These are phyloP conservation scores for Phytophthora ohioensis DNA, from an alignment of 352 stramenopile genomes.

Conservation along the genomic window DNA sequence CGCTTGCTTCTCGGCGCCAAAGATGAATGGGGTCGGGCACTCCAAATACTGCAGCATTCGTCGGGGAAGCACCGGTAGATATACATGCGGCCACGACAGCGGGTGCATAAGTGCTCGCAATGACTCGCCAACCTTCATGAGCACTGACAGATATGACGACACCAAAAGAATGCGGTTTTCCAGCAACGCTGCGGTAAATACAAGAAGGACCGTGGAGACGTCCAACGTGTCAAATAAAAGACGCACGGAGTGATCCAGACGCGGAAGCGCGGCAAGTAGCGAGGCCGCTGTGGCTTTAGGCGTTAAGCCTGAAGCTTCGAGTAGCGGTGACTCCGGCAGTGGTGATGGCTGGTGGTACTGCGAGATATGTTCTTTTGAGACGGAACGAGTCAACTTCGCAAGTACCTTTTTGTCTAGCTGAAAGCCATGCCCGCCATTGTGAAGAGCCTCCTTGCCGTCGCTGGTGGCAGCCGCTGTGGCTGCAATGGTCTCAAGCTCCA, in stretches of 20 bases:
- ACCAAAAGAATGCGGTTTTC: slow-evolving; percentile 87
- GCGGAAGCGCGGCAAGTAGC: slow-evolving; percentile 60
- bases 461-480: slow-evolving; percentile 38
- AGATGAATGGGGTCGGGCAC: slow-evolving; percentile 89
- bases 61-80: slow-evolving; percentile 79
- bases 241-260: slow-evolving; percentile 78
- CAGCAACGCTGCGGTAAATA: slow-evolving; percentile 82
- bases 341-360: slow-evolving; percentile 53
- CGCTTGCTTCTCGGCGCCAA: slow-evolving; percentile 74
- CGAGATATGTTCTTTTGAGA: slow-evolving; percentile 74
- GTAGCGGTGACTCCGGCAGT: slow-evolving; percentile 43
- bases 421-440: slow-evolving; percentile 49
- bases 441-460: slow-evolving; percentile 21
- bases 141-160: slow-evolving; percentile 81
- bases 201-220: slow-evolving; percentile 72
- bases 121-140: slow-evolving; percentile 85
- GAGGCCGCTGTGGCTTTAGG: slow-evolving; percentile 42
- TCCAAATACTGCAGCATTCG: slow-evolving; percentile 88
- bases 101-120: slow-evolving; percentile 88
- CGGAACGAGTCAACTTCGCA: slow-evolving; percentile 73
- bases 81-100: slow-evolving; percentile 89
- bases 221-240: slow-evolving; percentile 86
- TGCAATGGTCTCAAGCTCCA: slow-evolving; percentile 73
- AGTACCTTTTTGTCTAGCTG: slow-evolving; percentile 83
- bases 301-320: slow-evolving; percentile 42